phyloP scores from a whole-genome alignment of 2,329 filamentous ascomycete species.

The Dothiorella sarmentorum region DNA sequence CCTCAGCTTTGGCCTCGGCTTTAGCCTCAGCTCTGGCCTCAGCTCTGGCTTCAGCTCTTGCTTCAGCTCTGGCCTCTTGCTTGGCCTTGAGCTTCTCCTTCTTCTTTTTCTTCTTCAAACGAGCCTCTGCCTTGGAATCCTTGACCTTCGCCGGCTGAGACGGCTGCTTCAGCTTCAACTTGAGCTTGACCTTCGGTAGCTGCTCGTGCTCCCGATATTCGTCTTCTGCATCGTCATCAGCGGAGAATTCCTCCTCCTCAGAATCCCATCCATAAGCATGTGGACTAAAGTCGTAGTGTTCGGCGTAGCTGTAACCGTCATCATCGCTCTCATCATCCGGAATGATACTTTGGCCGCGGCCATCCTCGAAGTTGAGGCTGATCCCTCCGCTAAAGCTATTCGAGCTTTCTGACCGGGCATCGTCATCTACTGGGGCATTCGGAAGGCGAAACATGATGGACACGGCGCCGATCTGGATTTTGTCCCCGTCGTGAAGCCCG shows the following conservation, averaged over 20 bases:
- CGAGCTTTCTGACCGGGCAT: slow-evolving; percentile 31
- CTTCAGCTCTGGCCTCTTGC: slow-evolving; percentile 18
- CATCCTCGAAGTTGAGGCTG: slow-evolving; percentile 69
- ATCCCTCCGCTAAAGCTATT: slow-evolving; percentile 54
- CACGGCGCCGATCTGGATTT: slow-evolving; percentile 70
- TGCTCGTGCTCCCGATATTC: slow-evolving; percentile 34
- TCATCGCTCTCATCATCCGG: slow-evolving; percentile 27
- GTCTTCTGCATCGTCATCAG: slow-evolving; percentile 34
- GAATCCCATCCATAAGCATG: slow-evolving; percentile 18
- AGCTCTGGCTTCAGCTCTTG: no score
- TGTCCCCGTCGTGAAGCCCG: slow-evolving; percentile 60
- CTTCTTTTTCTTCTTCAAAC: slow-evolving; percentile 16
- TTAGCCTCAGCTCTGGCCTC: no score
- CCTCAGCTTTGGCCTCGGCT: no score
- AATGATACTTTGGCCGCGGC: slow-evolving; percentile 54
- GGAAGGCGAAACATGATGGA: slow-evolving; percentile 67
- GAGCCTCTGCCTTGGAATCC: slow-evolving; percentile 10
- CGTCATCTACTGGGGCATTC: slow-evolving; percentile 55
- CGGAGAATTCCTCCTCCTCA: slow-evolving; percentile 17
- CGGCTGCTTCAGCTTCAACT: slow-evolving; percentile 23
- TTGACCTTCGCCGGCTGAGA: background rate
- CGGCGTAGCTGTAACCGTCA: slow-evolving; percentile 11
- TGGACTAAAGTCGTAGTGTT: slow-evolving; percentile 15
- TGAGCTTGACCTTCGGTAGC: slow-evolving; percentile 26
- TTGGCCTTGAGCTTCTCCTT: slow-evolving; percentile 21